Percentiles rank a stretch among this genome's conserved stretches.
Evolutionary conservation across 805 yeast species (phyloP).

Genomic region (Kuraishia hungarica): DNA sequence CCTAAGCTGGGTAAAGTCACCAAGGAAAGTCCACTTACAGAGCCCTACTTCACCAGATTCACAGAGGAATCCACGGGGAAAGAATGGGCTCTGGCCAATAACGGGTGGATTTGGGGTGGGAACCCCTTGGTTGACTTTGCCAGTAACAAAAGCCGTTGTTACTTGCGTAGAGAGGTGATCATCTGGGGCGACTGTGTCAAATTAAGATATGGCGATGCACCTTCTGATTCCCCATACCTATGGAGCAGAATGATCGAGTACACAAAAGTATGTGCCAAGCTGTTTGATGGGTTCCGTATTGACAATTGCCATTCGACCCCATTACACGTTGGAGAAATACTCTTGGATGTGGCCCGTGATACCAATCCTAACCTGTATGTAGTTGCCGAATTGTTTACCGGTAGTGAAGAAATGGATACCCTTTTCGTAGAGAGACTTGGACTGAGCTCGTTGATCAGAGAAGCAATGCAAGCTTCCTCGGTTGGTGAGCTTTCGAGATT

Average conservation of each 20-base stretch:
- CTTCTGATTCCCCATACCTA: constrained; percentile 78
- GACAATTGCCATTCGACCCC: constrained; percentile 98
- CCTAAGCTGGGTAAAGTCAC: constrained; percentile 69
- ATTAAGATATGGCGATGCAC: constrained; percentile 70
- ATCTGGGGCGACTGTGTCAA: constrained; percentile 98
- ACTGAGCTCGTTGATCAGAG: constrained; percentile 81
- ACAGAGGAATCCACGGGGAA: constrained; percentile 38
- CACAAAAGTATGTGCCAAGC: constrained; percentile 57
- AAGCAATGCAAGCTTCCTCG: constrained; percentile 95
- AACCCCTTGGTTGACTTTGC: constrained; percentile 93
- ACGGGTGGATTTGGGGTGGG: constrained; percentile 99
- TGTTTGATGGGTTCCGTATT: constrained; percentile 83
- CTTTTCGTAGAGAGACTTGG: constrained; percentile 87
- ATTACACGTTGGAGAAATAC: constrained; percentile 82
- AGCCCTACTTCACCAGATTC: constrained; percentile 82
- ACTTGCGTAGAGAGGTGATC: constrained; percentile 84
- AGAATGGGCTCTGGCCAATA: constrained; percentile 74
- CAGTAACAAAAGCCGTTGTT: constrained; percentile 66
- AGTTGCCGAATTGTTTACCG: constrained; percentile 91
- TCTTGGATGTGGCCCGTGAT: constrained; percentile 80
- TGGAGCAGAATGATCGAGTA: constrained; percentile 87
- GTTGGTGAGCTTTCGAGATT: constrained; percentile 79
- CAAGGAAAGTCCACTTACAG: constrained; percentile 55
- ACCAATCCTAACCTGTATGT: constrained; percentile 83
- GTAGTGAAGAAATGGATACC: constrained; percentile 86